Evolutionary conservation across 192 early-diverging fungal species (phyloP), one percentile per base, ranked within the genome.

Genomic region (Coemansia sp.): DNA sequence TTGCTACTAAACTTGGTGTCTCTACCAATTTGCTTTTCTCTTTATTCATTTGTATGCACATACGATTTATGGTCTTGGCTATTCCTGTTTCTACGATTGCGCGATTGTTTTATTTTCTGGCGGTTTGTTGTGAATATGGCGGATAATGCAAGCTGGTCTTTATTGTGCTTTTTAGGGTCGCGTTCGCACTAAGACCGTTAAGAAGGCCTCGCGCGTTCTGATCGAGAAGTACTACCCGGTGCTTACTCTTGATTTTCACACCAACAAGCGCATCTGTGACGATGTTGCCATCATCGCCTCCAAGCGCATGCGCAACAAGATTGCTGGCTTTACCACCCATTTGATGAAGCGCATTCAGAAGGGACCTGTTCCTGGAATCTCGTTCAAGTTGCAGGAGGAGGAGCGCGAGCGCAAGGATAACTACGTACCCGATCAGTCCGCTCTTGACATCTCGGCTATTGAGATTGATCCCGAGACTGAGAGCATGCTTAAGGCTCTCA

Each of bases 161-260:
- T 30, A 59, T 31, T 10, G 21, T 11, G 52, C 57, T 4, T 8
- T 9, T 68, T 83, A 83, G 94, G 95, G 95, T 91, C 93, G 95
- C 84, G 94, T 98, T 80, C 82, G 97, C 75, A 99, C 97, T 71
- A 99, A 99, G 91, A 99, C 97, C 83, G 95, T 98, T 83, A 99
- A 99, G 93, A 97, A 94, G 91, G 97, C 96, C 76, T 96, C 97
- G 78, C 90, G 95, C 80, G 94, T 98, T 84, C 88, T 99, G 83
- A 99, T 99, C 83, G 97, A 99, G 88, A 99, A 99, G 91, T 99
- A 99, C 92, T 99, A 99, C 87, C 96, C 97, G 64, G 87, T 94
- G 76, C 92, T 99, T 67, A 98, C 96, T 69, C 86, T 95, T 57
- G 97, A 99, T 78, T 99, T 99, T 91, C 95, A 99, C 86, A 95